A percentile compares a stretch with the other conserved stretches of the same genome.
These are phyloP conservation scores for Cephalotrichum gorgonifer DNA, from an alignment of 2,329 filamentous ascomycete genomes.

Conservation along the genomic window DNA sequence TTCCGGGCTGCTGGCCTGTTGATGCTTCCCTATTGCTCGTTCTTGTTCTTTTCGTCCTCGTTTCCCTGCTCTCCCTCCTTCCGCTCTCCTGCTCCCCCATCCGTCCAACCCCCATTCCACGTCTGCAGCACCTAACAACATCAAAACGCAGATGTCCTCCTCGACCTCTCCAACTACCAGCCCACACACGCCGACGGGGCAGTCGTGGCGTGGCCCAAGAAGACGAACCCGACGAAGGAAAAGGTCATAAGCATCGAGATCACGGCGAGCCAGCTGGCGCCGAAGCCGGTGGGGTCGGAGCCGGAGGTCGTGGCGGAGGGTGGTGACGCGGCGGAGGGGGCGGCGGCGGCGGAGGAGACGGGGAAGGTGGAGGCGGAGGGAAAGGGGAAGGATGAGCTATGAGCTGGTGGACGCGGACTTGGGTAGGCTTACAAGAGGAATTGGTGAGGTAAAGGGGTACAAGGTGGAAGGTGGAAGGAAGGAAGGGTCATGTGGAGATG, in stretches of 20 bases:
- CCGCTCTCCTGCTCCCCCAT: not conserved
- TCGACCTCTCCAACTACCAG: constrained; percentile 18
- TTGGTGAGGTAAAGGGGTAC: not conserved
- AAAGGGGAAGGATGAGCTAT: constrained; percentile 17
- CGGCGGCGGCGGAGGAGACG: not conserved
- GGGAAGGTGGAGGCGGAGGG: constrained; percentile 6
- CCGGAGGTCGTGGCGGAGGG: constrained; percentile 4
- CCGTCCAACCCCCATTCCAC: not conserved
- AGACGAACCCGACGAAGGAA: constrained; percentile 17
- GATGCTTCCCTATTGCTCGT: not conserved
- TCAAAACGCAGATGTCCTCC: constrained; percentile 13
- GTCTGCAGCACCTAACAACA: too few relatives aligned
- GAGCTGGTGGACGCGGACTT: not conserved
- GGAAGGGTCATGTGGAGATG: too few relatives aligned
- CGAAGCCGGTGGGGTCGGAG: constrained; percentile 10
- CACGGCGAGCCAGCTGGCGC: constrained; percentile 21
- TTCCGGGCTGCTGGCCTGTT: too few relatives aligned
- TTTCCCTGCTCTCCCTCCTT: constrained; percentile 4
- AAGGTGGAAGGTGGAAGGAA: too few relatives aligned
- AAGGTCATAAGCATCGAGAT: constrained; percentile 24
- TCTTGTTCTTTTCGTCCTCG: not conserved
- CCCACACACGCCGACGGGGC: constrained; percentile 13
- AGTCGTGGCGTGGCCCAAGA: constrained; percentile 18
- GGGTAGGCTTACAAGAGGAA: not conserved
- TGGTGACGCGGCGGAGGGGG: not conserved